Percentiles rank a stretch among this genome's conserved stretches.
Conservation (phyloP, 768 basidiomycete species). For the Lactarius hengduanensis region DNA sequence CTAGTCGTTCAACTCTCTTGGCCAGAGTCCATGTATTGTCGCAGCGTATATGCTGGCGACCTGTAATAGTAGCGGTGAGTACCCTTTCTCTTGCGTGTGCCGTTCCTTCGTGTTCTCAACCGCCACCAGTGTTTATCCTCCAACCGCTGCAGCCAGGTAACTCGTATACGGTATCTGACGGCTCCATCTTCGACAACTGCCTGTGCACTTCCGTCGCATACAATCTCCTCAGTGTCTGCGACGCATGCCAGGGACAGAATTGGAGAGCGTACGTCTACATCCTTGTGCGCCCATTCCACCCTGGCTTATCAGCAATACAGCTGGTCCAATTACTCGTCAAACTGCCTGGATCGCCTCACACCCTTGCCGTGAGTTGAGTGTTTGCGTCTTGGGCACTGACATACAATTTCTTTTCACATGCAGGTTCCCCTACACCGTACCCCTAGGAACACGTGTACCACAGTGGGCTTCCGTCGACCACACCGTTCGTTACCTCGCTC, state of each 20-base stretch:
- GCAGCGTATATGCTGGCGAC: conserved; percentile 14
- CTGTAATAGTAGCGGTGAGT: conserved; percentile 15
- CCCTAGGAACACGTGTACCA: neutral
- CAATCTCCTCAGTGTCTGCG: conserved; percentile 21
- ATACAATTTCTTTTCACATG: too few species aligned
- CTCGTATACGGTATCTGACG: conserved; percentile 1
- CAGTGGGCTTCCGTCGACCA: neutral
- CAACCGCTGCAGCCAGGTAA: neutral
- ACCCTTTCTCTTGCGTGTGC: neutral
- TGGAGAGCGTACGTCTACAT: conserved; percentile 11
- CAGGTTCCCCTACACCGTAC: conserved; percentile 14
- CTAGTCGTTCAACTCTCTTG: conserved; percentile 12
- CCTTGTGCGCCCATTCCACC: too few species aligned
- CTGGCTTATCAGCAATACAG: neutral
- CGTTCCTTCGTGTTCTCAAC: neutral
- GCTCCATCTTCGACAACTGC: neutral
- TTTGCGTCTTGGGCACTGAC: too few species aligned
- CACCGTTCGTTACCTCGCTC: neutral
- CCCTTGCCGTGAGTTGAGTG: conserved; percentile 12
- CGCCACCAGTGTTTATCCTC: conserved; percentile 8
- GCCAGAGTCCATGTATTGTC: conserved; percentile 13
- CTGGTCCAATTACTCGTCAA: neutral
- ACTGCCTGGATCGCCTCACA: neutral
- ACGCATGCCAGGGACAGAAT: neutral
- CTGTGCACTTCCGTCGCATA: conserved; percentile 18